Percentiles rank a stretch among this genome's conserved stretches.
phyloP scores from a whole-genome alignment of 345 rosid genomes.

The Salix arbutifolia region DNA sequence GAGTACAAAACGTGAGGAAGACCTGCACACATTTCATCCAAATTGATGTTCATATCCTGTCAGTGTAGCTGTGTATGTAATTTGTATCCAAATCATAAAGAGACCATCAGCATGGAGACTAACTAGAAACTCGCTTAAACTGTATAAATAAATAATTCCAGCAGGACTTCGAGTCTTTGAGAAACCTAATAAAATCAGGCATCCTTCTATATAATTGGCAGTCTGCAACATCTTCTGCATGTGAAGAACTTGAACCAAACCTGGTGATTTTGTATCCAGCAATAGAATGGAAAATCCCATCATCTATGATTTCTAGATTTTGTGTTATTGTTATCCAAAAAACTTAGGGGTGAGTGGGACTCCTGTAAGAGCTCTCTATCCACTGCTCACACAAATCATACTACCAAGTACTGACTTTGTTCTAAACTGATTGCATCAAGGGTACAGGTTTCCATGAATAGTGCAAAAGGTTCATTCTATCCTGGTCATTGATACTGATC shows the following conservation, averaged over 20 bases:
- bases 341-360: not conserved
- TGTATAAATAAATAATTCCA: not conserved
- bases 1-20: conserved; percentile 73
- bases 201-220: not conserved
- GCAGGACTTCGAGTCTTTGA: not conserved
- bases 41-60: not conserved
- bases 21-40: conserved; percentile 46
- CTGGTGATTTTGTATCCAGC: not conserved
- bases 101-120: not conserved
- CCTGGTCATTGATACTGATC: not conserved
- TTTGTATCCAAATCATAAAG: not conserved
- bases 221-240: not conserved
- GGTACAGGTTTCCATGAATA: not conserved
- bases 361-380: not conserved
- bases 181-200: not conserved
- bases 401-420: not conserved
- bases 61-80: not conserved
- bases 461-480: not conserved
- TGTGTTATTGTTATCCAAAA: not conserved
- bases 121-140: not conserved
- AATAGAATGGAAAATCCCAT: not conserved
- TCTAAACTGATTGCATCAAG: not conserved
- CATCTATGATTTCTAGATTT: not conserved
- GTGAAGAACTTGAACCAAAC: not conserved
- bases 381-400: not conserved